These are phyloP conservation scores for Exserohilum rostratum DNA, from an alignment of 2,329 filamentous ascomycete genomes.

Conservation along the genomic window DNA sequence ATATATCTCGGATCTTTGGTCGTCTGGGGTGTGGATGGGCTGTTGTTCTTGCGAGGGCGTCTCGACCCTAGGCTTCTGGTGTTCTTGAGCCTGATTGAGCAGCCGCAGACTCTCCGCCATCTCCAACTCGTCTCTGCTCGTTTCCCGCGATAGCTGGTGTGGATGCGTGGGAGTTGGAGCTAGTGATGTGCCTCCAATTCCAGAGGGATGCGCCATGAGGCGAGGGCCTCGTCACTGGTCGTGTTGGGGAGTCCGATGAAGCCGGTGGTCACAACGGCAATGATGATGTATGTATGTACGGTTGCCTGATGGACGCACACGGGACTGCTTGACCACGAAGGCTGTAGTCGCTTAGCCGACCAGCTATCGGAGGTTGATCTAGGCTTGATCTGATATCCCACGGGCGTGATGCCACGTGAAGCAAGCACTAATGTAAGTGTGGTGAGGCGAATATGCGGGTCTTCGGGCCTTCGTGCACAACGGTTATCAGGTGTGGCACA, in stretches of 20 bases:
- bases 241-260: conserved; percentile 8
- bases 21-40: conserved; percentile 23
- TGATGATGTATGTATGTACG: conserved; percentile 17
- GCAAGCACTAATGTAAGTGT: conserved; percentile 39
- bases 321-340: conserved; percentile 6
- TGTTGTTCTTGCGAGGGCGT: conserved; percentile 27
- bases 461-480: conserved; percentile 24
- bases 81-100: conserved; percentile 53
- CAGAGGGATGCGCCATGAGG: conserved; percentile 38
- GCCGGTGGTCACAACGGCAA: conserved; percentile 13
- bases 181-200: conserved; percentile 45
- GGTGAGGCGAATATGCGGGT: conserved; percentile 26
- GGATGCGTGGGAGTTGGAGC: conserved; percentile 46
- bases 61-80: conserved; percentile 26
- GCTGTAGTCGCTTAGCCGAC: not conserved
- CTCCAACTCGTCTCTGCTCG: conserved; percentile 58
- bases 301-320: conserved; percentile 18
- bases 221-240: conserved; percentile 15
- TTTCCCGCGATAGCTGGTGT: conserved; percentile 50
- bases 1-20: conserved; percentile 43
- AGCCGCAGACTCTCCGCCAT: conserved; percentile 54
- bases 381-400: conserved; percentile 22
- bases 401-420: conserved; percentile 15
- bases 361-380: conserved; percentile 2
- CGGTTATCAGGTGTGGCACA: conserved; percentile 22